These are phyloP conservation scores for Aspergillus avenaceus DNA, from an alignment of 495 filamentous ascomycete species.

Conservation along the genomic window DNA sequence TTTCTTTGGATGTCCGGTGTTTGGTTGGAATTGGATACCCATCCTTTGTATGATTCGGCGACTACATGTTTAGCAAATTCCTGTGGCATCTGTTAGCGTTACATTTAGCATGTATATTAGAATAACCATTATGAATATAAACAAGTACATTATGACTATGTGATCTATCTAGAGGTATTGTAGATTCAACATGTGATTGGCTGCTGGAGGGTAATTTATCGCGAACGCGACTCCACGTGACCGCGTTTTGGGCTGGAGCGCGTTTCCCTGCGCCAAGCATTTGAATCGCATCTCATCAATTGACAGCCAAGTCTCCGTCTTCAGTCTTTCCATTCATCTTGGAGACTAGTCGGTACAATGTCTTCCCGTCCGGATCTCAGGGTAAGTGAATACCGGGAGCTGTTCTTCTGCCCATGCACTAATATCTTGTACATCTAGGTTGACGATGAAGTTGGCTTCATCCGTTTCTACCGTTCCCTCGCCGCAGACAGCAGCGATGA, in stretches of 20 bases:
- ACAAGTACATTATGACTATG: conserved; percentile 1
- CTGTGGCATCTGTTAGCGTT: conserved; percentile 26
- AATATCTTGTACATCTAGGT: conserved; percentile 49
- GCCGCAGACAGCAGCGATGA: conserved; percentile 59
- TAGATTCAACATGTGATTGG: conserved; percentile 4
- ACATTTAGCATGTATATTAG: conserved; percentile 25
- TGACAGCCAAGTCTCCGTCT: not conserved
- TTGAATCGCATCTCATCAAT: not conserved
- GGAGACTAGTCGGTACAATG: conserved; percentile 51
- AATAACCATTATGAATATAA: no score
- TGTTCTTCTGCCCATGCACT: not conserved
- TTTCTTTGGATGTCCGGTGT: conserved; percentile 10
- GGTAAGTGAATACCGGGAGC: conserved; percentile 40
- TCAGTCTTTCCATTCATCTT: conserved; percentile 6
- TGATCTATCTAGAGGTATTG: not conserved
- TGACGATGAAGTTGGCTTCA: conserved; percentile 95
- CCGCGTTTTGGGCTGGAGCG: conserved; percentile 24
- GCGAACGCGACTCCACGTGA: conserved; percentile 40
- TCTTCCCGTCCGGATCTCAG: conserved; percentile 88
- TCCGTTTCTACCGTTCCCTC: conserved; percentile 85
- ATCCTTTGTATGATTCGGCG: conserved; percentile 24
- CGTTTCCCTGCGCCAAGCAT: conserved; percentile 16
- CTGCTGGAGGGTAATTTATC: conserved; percentile 22
- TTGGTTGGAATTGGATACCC: conserved; percentile 22
- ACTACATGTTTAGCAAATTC: conserved; percentile 11